Evolutionary conservation across 495 filamentous ascomycete species (phyloP), one percentile per base, ranked within the genome.

Genomic region (Penicillium maclennaniae): DNA sequence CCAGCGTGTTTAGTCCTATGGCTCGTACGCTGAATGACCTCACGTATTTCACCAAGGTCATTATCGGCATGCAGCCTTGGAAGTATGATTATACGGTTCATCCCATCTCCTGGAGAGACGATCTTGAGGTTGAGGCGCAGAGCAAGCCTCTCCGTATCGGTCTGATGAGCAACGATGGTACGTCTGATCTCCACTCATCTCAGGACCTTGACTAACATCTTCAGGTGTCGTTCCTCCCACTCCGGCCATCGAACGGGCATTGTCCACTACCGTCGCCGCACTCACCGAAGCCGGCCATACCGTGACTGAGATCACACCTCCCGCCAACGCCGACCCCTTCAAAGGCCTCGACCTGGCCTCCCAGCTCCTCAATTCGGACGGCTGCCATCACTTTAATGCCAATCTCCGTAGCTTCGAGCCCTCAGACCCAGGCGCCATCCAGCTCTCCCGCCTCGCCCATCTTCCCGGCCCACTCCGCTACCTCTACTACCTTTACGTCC

Each of bases 1-100:
- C 87, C 3, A 89, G 86, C 61, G 88, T 95, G 20, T 97, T 92
- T 68, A 92, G 88, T 48, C 92, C 92, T 4, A 97, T 98, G 93
- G 80, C 93, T 10, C 80, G 91, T 51, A 96, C 93, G 1, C 69
- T 97, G 61, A 82, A 81, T 38, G 92, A 98, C 63, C 70, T 98
- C 31, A 79, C 77, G 15, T 96, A 95, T 69, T 96, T 98, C 66
- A 84, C 87, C n/a, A 79, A 80, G 38, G 81, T 83, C 20, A 71
- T 96, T 37, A 76, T 96, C 37, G 71, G 80, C 17, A 95, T 95
- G 89, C 69, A 88, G 72, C 92, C 92, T 0, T 98, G 93, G 93
- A 84, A 81, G 55, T 96, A 96, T 62, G 93, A 97, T 58, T 81
- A 89, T 48, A 84, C 79, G 1, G 90, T 91, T 1, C 89, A 93